These are phyloP conservation scores for Artemisia argyi DNA, from an alignment of 129 eudicot genomes.

Conservation along the genomic window DNA sequence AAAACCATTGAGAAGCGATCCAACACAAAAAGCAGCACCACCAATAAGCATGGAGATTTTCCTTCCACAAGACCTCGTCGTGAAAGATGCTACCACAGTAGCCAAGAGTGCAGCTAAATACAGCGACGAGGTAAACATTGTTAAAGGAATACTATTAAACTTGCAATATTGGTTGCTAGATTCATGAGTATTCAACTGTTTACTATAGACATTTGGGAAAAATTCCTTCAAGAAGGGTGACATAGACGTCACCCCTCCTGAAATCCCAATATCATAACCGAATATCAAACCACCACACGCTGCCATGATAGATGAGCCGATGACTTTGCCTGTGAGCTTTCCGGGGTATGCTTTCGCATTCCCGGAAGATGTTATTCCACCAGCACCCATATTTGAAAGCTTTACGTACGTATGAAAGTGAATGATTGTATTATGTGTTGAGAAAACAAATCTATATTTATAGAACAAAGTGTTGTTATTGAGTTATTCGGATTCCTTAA, in stretches of 20 bases:
- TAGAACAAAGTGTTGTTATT: too few relatives aligned
- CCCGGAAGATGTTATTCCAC: too few relatives aligned
- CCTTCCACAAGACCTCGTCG: slow-evolving; percentile 35
- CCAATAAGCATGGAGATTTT: slow-evolving; percentile 45
- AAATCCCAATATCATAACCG: slow-evolving; percentile 54
- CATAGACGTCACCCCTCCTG: slow-evolving; percentile 56
- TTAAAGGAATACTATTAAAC: slow-evolving; percentile 35
- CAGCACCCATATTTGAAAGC: too few relatives aligned
- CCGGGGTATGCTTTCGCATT: slow-evolving; percentile 32
- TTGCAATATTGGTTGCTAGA: slow-evolving; percentile 54
- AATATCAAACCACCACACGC: slow-evolving; percentile 50
- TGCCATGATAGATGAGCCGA: slow-evolving; percentile 37
- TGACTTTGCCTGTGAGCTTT: slow-evolving; percentile 32
- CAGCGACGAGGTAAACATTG: slow-evolving; percentile 55
- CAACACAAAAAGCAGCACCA: slow-evolving; percentile 30
- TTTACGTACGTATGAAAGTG: too few relatives aligned
- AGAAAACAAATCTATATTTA: too few relatives aligned
- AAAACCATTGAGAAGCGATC: slow-evolving; percentile 39
- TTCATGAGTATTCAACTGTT: slow-evolving; percentile 3
- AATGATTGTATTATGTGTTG: too few relatives aligned
- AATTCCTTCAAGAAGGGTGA: slow-evolving; percentile 32
- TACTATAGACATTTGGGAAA: slow-evolving; percentile 34
- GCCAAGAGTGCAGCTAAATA: slow-evolving; percentile 50
- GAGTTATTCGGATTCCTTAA: too few relatives aligned
- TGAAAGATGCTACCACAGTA: slow-evolving; percentile 24